Conservation (phyloP, 768 basidiomycete genomes). For the Termitomyces sp. region DNA sequence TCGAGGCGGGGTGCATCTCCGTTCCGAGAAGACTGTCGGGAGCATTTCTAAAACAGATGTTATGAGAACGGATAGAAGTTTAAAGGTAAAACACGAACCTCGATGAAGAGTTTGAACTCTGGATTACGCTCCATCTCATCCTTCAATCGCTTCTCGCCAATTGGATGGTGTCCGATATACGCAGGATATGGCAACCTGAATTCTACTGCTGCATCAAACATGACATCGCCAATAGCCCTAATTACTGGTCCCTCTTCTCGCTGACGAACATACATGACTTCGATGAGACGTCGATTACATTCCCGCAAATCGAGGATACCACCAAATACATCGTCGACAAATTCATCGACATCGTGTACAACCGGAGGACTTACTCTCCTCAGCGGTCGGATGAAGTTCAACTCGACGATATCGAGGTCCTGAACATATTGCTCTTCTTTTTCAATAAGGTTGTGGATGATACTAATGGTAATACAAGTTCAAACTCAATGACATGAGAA, state of each 20-base stretch:
- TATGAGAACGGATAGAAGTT: neutral
- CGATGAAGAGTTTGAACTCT: slow-evolving; percentile 79
- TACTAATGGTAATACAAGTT: slow-evolving; percentile 29
- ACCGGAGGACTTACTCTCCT: slow-evolving; percentile 37
- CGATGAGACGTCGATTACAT: slow-evolving; percentile 76
- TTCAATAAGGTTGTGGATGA: slow-evolving; percentile 82
- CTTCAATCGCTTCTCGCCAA: slow-evolving; percentile 82
- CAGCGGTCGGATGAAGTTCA: slow-evolving; percentile 50
- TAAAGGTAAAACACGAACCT: slow-evolving; percentile 43
- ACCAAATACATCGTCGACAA: slow-evolving; percentile 86
- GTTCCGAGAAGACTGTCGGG: slow-evolving; percentile 29
- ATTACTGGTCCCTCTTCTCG: slow-evolving; percentile 82
- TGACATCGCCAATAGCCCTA: slow-evolving; percentile 81
- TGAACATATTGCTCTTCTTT: slow-evolving; percentile 88
- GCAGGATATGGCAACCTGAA: slow-evolving; percentile 83
- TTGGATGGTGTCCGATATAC: slow-evolving; percentile 79
- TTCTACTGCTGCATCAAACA: slow-evolving; percentile 80
- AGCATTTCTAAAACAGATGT: slow-evolving; percentile 31
- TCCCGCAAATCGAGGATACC: slow-evolving; percentile 86
- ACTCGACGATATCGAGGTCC: slow-evolving; percentile 81
- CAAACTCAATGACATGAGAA: neutral
- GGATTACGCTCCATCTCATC: slow-evolving; percentile 81
- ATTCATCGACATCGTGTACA: slow-evolving; percentile 61
- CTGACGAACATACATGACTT: slow-evolving; percentile 82
- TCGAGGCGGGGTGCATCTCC: slow-evolving; percentile 45